Percentiles rank a stretch among this genome's conserved stretches.
phyloP scores from a whole-genome alignment of 1,284 basidiomycete species.

The Melampsora allii-populina region DNA sequence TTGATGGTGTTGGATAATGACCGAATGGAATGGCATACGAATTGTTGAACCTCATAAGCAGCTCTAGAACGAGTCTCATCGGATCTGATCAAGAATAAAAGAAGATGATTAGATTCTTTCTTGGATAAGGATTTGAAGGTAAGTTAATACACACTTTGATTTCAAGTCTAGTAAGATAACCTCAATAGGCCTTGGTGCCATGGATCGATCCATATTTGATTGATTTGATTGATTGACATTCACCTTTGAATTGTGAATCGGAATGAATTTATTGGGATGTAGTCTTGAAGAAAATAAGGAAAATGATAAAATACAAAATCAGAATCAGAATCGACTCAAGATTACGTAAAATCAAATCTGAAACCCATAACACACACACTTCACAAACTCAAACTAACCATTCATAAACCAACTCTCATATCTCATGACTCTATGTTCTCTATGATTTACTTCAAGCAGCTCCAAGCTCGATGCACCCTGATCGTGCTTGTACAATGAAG shows the following conservation, averaged over 20 bases:
- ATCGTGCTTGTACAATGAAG: too few species aligned
- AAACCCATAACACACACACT: too few species aligned
- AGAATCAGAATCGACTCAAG: too few species aligned
- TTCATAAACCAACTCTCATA: too few species aligned
- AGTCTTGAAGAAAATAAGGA: too few species aligned
- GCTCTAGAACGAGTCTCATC: slow-evolving; percentile 42
- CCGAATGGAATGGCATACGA: slow-evolving; percentile 7
- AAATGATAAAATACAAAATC: too few species aligned
- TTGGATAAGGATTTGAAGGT: neutral
- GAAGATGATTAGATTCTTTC: neutral
- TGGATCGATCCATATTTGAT: slow-evolving; percentile 36
- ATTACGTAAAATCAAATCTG: too few species aligned
- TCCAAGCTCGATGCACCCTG: too few species aligned
- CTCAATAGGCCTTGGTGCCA: slow-evolving; percentile 42
- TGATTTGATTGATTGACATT: slow-evolving; percentile 1
- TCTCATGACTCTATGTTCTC: too few species aligned
- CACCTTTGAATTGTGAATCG: too few species aligned
- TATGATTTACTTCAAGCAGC: too few species aligned
- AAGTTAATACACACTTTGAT: slow-evolving; percentile 29
- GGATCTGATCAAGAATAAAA: slow-evolving; percentile 23
- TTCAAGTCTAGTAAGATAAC: slow-evolving; percentile 43
- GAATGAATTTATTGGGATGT: neutral
- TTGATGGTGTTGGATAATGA: neutral
- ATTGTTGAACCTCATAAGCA: slow-evolving; percentile 43
- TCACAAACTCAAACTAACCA: too few species aligned